Conservation (phyloP, 805 yeast genomes). For the Metschnikowia cubensis region DNA sequence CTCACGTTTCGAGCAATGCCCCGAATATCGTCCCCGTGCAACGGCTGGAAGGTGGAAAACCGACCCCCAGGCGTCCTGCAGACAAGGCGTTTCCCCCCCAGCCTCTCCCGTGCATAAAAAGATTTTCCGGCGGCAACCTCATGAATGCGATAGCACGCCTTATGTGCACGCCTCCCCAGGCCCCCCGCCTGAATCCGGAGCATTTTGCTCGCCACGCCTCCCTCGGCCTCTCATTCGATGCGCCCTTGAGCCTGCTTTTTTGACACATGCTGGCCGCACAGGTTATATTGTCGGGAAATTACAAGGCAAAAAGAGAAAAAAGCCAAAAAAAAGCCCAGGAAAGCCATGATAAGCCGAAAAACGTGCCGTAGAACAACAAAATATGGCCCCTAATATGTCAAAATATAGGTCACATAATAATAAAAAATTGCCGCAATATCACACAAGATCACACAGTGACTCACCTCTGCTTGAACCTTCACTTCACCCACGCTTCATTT, state of each 20-base stretch:
- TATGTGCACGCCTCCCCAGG: background rate
- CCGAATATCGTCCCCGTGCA: background rate
- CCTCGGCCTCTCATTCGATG: background rate
- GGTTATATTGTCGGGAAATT: no score
- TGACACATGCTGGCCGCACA: background rate
- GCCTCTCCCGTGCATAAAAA: slow-evolving; percentile 1
- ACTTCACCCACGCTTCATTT: no score
- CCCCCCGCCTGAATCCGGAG: slow-evolving; percentile 1
- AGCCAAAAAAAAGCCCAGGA: no score
- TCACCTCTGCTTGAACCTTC: no score
- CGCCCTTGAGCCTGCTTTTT: background rate
- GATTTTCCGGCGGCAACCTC: slow-evolving; percentile 6
- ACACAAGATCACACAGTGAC: no score
- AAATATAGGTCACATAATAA: no score
- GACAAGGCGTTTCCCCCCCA: background rate
- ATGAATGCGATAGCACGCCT: background rate
- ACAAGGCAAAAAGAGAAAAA: no score
- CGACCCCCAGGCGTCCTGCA: background rate
- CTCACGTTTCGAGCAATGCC: no score
- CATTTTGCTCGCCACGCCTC: background rate
- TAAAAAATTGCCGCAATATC: no score
- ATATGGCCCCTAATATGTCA: no score
- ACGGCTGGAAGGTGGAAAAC: background rate
- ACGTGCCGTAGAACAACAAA: no score
- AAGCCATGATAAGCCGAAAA: no score